Conservation (phyloP, 768 basidiomycete genomes). For the Gautieria morchelliformis region DNA sequence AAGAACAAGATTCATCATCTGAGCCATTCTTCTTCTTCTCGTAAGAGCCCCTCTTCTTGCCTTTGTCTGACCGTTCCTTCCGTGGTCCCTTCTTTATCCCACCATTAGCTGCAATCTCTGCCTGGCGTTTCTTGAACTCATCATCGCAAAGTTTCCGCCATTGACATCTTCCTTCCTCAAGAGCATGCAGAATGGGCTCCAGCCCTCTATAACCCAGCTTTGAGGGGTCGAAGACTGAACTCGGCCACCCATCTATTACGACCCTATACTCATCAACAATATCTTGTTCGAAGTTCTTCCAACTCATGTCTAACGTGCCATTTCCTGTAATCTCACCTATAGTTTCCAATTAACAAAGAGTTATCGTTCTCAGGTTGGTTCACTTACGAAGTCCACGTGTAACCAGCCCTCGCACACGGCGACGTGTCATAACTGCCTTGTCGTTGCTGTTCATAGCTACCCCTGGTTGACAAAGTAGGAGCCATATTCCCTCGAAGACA, state of each 20-base stretch:
- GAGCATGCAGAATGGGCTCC: neutral
- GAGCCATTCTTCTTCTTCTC: neutral
- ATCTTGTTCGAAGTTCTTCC: neutral
- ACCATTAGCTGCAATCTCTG: neutral
- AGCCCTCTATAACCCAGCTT: neutral
- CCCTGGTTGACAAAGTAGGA: neutral
- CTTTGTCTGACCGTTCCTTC: neutral
- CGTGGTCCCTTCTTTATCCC: neutral
- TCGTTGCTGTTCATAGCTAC: neutral
- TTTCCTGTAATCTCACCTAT: neutral
- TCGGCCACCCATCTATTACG: neutral
- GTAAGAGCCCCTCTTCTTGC: neutral
- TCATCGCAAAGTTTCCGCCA: neutral
- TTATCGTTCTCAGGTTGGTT: too few species aligned
- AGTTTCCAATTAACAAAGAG: too few species aligned
- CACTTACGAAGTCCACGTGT: neutral
- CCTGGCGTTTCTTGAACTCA: neutral
- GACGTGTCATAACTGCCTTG: neutral
- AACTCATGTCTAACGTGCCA: neutral
- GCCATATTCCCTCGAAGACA: neutral
- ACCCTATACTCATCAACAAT: neutral
- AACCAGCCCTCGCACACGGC: neutral
- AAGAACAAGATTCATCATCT: neutral
- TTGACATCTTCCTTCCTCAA: neutral
- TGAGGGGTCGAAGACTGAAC: neutral